Evolutionary conservation across 83 land plant species (phyloP), one percentile per base, ranked within the genome.

Genomic region (Isoetes engelmannii): DNA sequence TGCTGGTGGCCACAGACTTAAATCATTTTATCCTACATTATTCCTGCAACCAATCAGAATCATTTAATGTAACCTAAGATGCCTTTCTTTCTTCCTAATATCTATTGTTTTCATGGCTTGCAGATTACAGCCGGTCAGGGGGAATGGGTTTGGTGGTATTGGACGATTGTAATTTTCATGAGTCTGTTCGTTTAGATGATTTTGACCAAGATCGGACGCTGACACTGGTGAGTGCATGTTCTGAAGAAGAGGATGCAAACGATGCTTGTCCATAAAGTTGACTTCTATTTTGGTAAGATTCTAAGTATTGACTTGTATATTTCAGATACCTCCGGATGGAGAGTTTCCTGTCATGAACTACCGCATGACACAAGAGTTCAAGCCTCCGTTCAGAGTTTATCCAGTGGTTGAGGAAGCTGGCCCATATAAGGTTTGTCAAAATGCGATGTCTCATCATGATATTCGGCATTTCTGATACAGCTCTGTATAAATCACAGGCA

Each of bases 161-260:
- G 51, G 98, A 93, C 83, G 98, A 93, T 61, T 93, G 98, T 71
- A 93, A 93, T 72, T 93, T 93, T 68, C 98, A 93, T 69, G 96
- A 90, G 72, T 90, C 98, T 21, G 98, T 93, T 5, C 87, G 83
- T 47, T 78, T 90, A 53, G 96, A 93, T 71, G 89, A 84, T 75
- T 93, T 93, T 78, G 98, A 93, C 57, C 17, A 79, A 65, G 98
- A 90, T 72, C 77, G 86, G 55, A 85, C 96, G 48, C 68, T 90
- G 70, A 79, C 84, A 5, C 73, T 93, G 89, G 98, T 93, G 13
- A 79, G 89, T 13, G 55, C 55, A 15, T 53, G 15, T 53, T 12
- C 2, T 53, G 15, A 12, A 13, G 55, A 53, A 65, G 48, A 41
- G 57, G 47, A n/a, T 7, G 3, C 58, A 47, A 7, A 4, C 3